These are phyloP conservation scores for Kalanchoe fedtschenkoi DNA, from an alignment of 164 flowering plant genomes.

Conservation along the genomic window DNA sequence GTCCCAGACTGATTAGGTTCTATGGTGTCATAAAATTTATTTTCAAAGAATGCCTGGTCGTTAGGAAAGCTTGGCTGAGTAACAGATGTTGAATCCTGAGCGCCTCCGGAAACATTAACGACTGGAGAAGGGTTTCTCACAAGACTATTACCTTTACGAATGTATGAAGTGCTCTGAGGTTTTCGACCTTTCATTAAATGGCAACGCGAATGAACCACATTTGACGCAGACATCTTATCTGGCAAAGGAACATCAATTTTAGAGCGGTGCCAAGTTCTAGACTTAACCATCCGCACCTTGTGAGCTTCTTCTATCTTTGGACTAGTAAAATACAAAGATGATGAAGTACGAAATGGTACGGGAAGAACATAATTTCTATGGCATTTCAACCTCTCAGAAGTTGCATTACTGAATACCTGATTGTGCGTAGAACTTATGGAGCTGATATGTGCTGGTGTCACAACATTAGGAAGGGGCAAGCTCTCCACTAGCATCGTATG, in stretches of 20 bases:
- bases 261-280: conserved; percentile 70
- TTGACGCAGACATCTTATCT: conserved; percentile 18
- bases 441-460: conserved; percentile 11
- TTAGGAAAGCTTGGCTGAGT: conserved; percentile 22
- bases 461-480: conserved; percentile 10
- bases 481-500: conserved; percentile 9
- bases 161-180: conserved; percentile 38
- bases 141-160: conserved; percentile 90
- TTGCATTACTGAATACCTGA: conserved; percentile 16
- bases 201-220: conserved; percentile 17
- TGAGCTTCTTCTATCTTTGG: conserved; percentile 21
- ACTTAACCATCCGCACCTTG: conserved; percentile 25
- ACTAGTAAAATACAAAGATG: conserved; percentile 15
- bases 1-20: neutral
- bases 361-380: conserved; percentile 21
- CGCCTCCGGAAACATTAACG: conserved; percentile 16
- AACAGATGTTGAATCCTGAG: conserved; percentile 20
- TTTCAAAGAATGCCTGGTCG: neutral
- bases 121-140: conserved; percentile 45
- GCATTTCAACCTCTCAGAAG: conserved; percentile 15
- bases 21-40: neutral
- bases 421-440: conserved; percentile 10
- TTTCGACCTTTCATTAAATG: conserved; percentile 17
- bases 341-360: conserved; percentile 20
- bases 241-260: conserved; percentile 19